Conservation (phyloP, 129 eudicot species). For the Pseudognaphalium luteoalbum region DNA sequence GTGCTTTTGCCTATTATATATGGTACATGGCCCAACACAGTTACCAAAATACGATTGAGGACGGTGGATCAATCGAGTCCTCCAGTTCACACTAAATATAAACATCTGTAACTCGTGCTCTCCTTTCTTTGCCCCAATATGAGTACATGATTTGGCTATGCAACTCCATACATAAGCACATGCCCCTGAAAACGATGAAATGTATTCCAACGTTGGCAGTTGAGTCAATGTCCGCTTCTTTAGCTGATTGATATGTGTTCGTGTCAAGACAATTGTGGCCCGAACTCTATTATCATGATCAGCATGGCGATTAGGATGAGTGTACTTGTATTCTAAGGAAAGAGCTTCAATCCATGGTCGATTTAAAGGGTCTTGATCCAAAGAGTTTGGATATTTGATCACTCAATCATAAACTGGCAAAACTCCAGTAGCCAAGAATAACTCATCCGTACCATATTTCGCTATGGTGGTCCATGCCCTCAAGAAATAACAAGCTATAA, state of each 20-base stretch:
- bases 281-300: background rate
- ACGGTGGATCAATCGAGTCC: background rate
- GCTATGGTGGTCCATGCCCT: constrained; percentile 13
- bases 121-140: background rate
- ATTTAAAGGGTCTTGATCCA: background rate
- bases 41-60: background rate
- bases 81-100: background rate
- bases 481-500: no score
- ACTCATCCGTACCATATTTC: constrained; percentile 29
- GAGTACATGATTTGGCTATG: background rate
- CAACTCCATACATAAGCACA: background rate
- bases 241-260: background rate
- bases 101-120: background rate
- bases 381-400: background rate
- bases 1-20: background rate
- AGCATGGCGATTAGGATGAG: background rate
- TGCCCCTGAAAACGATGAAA: background rate
- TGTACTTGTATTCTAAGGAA: background rate
- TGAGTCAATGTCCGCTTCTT: background rate
- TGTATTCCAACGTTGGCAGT: background rate
- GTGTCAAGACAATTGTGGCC: background rate
- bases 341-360: background rate
- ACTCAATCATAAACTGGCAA: constrained; percentile 3
- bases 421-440: background rate
- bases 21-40: background rate